phyloP scores from a whole-genome alignment of 805 yeast species.

The Wickerhamomyces silvicola region DNA sequence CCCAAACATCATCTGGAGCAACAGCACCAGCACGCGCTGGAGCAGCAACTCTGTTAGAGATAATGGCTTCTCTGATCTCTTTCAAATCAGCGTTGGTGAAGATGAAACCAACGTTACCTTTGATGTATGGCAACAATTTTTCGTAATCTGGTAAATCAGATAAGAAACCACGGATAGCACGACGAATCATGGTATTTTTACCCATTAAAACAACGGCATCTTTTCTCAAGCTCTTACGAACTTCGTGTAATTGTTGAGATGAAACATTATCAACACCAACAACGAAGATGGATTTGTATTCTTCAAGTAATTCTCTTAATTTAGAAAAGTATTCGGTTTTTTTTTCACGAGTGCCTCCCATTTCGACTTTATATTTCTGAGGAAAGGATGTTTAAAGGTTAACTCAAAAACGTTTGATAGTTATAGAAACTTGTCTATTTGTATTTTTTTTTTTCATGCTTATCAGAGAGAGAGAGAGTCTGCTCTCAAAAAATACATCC shows the following conservation, averaged over 20 bases:
- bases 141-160: slow-evolving; percentile 93
- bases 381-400: slow-evolving; percentile 91
- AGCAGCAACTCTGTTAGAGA: slow-evolving; percentile 96
- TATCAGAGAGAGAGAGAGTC: neutral
- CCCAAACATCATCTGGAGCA: slow-evolving; percentile 96
- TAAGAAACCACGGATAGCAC: slow-evolving; percentile 96
- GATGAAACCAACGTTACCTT: slow-evolving; percentile 99
- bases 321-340: slow-evolving; percentile 92
- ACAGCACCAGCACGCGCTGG: slow-evolving; percentile 99
- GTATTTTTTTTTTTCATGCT: neutral
- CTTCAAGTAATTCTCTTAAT: slow-evolving; percentile 91
- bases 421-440: neutral
- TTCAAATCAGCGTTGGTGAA: slow-evolving; percentile 97
- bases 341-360: slow-evolving; percentile 99
- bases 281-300: slow-evolving; percentile 96
- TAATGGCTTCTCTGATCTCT: slow-evolving; percentile 80
- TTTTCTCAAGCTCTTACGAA: slow-evolving; percentile 94
- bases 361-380: slow-evolving; percentile 71
- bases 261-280: slow-evolving; percentile 99
- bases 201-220: slow-evolving; percentile 97
- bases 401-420: slow-evolving; percentile 1
- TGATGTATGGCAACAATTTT: slow-evolving; percentile 89
- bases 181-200: slow-evolving; percentile 99
- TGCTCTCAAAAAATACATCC: neutral
- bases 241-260: slow-evolving; percentile 99